Conservation (phyloP, 768 basidiomycete species). For the Hortiboletus campestris region DNA sequence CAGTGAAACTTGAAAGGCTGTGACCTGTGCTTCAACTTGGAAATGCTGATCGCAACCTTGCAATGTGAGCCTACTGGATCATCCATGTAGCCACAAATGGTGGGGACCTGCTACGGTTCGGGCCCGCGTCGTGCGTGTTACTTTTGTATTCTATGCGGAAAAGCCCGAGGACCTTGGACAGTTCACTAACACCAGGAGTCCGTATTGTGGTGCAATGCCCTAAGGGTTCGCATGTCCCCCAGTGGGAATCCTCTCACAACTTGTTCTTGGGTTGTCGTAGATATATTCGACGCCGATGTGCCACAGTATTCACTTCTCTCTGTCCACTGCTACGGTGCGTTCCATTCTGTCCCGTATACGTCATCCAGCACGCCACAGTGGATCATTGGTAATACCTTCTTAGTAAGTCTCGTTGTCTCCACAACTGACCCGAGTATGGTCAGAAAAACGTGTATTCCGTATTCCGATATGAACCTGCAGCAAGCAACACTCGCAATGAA, state of each 20-base stretch:
- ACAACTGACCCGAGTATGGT: background rate
- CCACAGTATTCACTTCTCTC: slow-evolving; percentile 4
- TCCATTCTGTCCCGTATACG: slow-evolving; percentile 69
- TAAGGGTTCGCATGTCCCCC: background rate
- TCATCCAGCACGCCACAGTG: slow-evolving; percentile 59
- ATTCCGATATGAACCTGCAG: slow-evolving; percentile 43
- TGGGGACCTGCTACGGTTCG: too few species aligned
- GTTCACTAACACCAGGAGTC: background rate
- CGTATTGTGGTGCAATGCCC: background rate
- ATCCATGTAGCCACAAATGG: too few species aligned
- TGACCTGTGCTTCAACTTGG: too few species aligned
- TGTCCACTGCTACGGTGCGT: slow-evolving; percentile 71
- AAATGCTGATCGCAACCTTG: too few species aligned
- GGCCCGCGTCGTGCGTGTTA: too few species aligned
- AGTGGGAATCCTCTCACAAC: background rate
- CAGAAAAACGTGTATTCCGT: slow-evolving; percentile 59
- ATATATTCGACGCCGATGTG: slow-evolving; percentile 8
- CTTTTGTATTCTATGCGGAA: too few species aligned
- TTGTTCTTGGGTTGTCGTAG: background rate
- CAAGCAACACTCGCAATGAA: slow-evolving; percentile 25
- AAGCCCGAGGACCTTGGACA: too few species aligned
- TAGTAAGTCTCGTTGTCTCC: slow-evolving; percentile 30
- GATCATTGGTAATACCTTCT: slow-evolving; percentile 91
- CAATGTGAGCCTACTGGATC: too few species aligned
- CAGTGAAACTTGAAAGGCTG: too few species aligned